These are phyloP conservation scores for Xylariaceae sp. DNA, from an alignment of 2,329 filamentous ascomycete genomes.

Conservation along the genomic window DNA sequence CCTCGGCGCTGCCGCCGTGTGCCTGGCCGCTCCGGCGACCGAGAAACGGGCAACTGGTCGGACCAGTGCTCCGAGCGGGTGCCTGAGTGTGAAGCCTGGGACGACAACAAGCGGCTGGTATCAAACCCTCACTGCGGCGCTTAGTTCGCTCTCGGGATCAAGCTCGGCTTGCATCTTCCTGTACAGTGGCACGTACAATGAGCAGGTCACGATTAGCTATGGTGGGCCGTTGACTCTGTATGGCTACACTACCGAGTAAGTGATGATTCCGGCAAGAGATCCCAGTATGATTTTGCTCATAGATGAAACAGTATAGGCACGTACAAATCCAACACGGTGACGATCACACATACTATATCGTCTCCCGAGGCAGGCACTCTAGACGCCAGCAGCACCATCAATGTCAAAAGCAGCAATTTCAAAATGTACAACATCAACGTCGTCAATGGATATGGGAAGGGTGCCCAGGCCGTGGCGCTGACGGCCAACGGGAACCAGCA, in stretches of 20 bases:
- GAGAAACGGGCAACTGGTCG: slow-evolving; percentile 1
- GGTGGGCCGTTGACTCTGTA: slow-evolving; percentile 6
- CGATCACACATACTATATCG: slow-evolving; percentile 3
- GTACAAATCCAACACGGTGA: slow-evolving; percentile 4
- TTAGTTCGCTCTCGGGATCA: not conserved
- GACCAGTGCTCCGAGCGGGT: slow-evolving; percentile 7
- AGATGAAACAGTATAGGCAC: not conserved
- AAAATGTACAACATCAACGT: slow-evolving; percentile 14
- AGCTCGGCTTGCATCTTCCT: slow-evolving; percentile 8
- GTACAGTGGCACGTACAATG: slow-evolving; percentile 6
- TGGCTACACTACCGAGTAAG: slow-evolving; percentile 11
- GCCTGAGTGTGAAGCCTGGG: slow-evolving; percentile 10
- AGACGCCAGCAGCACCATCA: not conserved
- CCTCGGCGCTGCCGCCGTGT: not conserved
- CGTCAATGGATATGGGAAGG: not conserved
- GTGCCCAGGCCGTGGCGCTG: slow-evolving; percentile 5
- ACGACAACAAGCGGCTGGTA: slow-evolving; percentile 9
- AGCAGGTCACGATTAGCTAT: slow-evolving; percentile 7
- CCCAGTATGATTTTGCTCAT: not conserved
- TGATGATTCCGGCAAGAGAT: too few species aligned
- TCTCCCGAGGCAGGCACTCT: not conserved
- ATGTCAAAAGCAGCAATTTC: slow-evolving; percentile 3
- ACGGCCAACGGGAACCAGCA: slow-evolving; percentile 9
- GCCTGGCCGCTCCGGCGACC: not conserved
- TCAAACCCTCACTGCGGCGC: not conserved